Base-by-base conservation (phyloP, 345 rosid species). In the Salix purpurea region DNA sequence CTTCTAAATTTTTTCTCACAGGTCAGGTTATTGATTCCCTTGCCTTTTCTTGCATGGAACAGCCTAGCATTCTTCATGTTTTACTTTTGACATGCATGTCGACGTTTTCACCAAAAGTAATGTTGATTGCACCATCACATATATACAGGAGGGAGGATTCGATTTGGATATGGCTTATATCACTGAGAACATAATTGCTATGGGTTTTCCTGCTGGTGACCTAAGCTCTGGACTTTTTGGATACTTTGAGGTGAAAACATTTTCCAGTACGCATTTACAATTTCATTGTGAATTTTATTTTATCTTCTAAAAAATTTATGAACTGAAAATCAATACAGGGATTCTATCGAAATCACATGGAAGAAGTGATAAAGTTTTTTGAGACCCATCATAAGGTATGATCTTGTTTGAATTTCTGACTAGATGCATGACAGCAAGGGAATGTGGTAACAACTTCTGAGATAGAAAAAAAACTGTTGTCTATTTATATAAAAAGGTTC, bases 81-180 rank as follows among this genome's bases (percentile, higher is more conserved):
- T 74, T 65, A 15, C 28, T 50, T 37, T 42, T 14, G 26, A 46
- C 37, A 40, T 40, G 44, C 13, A 37, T 34, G 19, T 39, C 9
- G 26, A 2, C 6, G 14, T 72, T 50, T 32, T 24, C 30, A 16
- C 9, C 23, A 14, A 14, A 21, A 66, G 2, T 2, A 21, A 64
- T 23, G 19, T 39, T 64, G 34, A 61, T 73, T 58, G 18, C 24
- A 40, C 65, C 58, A 6, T 61, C 4, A 61, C 30, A 13, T 44
- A 42, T 74, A 48, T 52, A 14, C 69, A 81, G 84, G 84, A 81
- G 23, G 84, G 80, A 48, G 84, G 74, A 10, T 81, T 73, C 70
- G 84, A 69, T 76, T 79, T 89, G 84, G 92, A 89, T 72, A 84
- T 89, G 84, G 74, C 81, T 62, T 81, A 81, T 72, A 69, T 81